Evolutionary conservation across 2,329 filamentous ascomycete species (phyloP), one percentile per base, ranked within the genome.

Genomic region (Cadophora malorum): DNA sequence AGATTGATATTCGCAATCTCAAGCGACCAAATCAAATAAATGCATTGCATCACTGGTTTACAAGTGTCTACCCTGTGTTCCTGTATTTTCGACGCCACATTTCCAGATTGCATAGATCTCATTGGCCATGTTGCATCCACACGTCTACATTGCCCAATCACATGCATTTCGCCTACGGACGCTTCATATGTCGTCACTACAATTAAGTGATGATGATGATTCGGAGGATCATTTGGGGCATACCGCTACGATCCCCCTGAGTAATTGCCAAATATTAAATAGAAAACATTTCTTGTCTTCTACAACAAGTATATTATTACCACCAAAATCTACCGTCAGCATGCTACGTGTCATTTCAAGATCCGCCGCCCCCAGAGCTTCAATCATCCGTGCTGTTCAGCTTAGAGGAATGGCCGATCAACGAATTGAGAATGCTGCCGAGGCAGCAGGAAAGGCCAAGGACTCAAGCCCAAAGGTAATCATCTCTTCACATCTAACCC

Each of bases 351-450:
- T 55, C 23, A 31, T 55, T 16, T 55, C 50, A 25, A 55, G 50
- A 55, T 55, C 50, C 50, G 25, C 50, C 50, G 50, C 50, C 31
- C 50, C 50, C 19, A 55, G 50, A 55, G 50, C 25, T 19, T 55
- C 50, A 4, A 55, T 55, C 10, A 3, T 55, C 50, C 50, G 50
- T 6, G 9, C 50, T 9, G 23, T 55, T 16, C 50, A 55, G 50
- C 31, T 55, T 1, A 55, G 50, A 55, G 50, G 50, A 31, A 55
- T 55, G 50, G 50, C 50, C 12, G 50, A 55, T 28, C 50, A 55
- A 16, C 23, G 50, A 12, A 31, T 55, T 31, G 50, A 55, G 25
- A 31, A 55, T 5, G 50, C 50, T 23, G 50, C 50, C 16, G 25
- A 55, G 25, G 50, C 50, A 28, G 50, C 50, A 14, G 50, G 50